Evolutionary conservation across 805 yeast genomes (phyloP).

Genomic region (Naumovozyma baii): DNA sequence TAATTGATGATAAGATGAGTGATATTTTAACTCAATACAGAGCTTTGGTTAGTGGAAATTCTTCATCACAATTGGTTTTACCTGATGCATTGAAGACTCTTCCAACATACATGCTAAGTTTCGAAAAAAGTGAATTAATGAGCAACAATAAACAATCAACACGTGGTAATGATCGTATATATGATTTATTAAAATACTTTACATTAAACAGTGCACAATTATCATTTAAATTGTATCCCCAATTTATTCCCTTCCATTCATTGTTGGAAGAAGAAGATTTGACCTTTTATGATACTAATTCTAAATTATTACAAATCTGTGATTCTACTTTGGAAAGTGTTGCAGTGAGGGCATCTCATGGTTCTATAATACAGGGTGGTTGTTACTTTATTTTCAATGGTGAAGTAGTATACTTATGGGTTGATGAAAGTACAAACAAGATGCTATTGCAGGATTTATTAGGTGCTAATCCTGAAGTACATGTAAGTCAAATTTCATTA

Average conservation of each 20-base stretch:
- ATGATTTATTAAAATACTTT: slow-evolving; percentile 35
- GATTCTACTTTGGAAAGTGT: slow-evolving; percentile 39
- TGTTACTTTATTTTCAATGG: slow-evolving; percentile 75
- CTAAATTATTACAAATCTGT: slow-evolving; percentile 32
- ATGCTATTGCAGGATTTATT: slow-evolving; percentile 64
- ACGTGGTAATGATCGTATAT: slow-evolving; percentile 56
- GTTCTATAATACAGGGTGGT: slow-evolving; percentile 48
- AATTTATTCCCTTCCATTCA: slow-evolving; percentile 62
- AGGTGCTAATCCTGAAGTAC: slow-evolving; percentile 39
- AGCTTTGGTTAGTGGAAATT: slow-evolving; percentile 34
- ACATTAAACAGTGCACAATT: slow-evolving; percentile 45
- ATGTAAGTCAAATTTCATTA: slow-evolving; percentile 18
- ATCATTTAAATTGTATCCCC: slow-evolving; percentile 67
- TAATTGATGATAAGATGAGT: slow-evolving; percentile 43
- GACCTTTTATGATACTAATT: slow-evolving; percentile 35
- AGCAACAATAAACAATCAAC: slow-evolving; percentile 29
- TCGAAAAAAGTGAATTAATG: slow-evolving; percentile 61
- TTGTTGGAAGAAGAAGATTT: slow-evolving; percentile 46
- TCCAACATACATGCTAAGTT: slow-evolving; percentile 55
- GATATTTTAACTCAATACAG: slow-evolving; percentile 55
- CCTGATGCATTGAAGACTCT: slow-evolving; percentile 74
- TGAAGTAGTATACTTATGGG: slow-evolving; percentile 45
- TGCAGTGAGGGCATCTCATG: slow-evolving; percentile 33
- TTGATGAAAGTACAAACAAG: slow-evolving; percentile 61
- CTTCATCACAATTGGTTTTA: slow-evolving; percentile 49